Evolutionary conservation across 164 flowering plant genomes (phyloP).

Genomic region (Dillenia turbinata): DNA sequence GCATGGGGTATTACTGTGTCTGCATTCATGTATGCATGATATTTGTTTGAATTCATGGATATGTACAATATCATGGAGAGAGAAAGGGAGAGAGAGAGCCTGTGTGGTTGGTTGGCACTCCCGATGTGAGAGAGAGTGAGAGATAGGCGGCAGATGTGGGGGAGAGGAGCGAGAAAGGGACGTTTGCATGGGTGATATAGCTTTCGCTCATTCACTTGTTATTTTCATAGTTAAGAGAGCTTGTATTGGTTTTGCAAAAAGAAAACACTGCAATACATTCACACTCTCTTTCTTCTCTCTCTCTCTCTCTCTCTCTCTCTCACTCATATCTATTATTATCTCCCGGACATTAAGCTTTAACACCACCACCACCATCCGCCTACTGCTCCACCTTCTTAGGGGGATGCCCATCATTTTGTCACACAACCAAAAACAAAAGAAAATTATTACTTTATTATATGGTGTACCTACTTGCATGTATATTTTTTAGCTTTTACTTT

Average conservation of each 20-base stretch:
- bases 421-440: no score
- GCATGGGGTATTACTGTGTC: no score
- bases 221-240: constrained; percentile 47
- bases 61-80: background rate
- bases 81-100: constrained; percentile 5
- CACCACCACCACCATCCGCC: constrained; percentile 5
- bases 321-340: constrained; percentile 3
- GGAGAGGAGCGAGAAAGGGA: constrained; percentile 56
- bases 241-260: constrained; percentile 1
- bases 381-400: constrained; percentile 31
- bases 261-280: background rate
- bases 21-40: no score
- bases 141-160: constrained; percentile 62
- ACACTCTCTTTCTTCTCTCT: background rate
- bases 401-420: constrained; percentile 8
- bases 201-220: constrained; percentile 56
- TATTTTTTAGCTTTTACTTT: constrained; percentile 14
- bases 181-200: constrained; percentile 55
- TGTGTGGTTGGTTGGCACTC: constrained; percentile 15
- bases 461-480: background rate
- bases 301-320: constrained; percentile 28
- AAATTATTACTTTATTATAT: background rate
- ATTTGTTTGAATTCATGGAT: no score
- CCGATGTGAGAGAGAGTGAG: constrained; percentile 1
- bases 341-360: constrained; percentile 28